Evolutionary conservation across 257 asterid genomes (phyloP), one percentile per base, ranked within the genome.

Genomic region (Nicotiana knightiana): DNA sequence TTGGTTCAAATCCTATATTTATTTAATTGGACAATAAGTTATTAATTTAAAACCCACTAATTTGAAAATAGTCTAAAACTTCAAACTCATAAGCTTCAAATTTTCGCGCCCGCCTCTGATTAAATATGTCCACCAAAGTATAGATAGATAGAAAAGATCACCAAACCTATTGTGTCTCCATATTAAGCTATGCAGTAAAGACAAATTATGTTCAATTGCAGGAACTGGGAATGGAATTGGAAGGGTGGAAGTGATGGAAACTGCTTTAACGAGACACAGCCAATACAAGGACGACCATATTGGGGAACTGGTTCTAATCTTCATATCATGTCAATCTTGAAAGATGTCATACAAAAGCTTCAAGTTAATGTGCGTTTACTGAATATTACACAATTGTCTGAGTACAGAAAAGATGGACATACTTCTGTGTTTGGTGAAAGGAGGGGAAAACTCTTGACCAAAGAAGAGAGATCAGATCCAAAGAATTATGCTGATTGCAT

Each of bases 221-320:
- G 98, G 98, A 90, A 90, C 88, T 92, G 99, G 98, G 99, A 95
- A 76, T 95, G 98, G 98, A 91, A 95, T 67, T 95, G 98, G 98
- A 91, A 90, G 26, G 87, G 92, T 1, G 97, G 93, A 89, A 87
- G 86, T 6, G 95, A 94, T 13, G 97, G 93, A 4, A 95, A 91
- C 87, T 95, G 99, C 89, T 95, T 86, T 81, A 88, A 86, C 13
- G 99, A 95, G 89, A 87, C 97, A 0, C 81, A 76, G 3, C 99
- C 97, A 1, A 84, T 91, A 24, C 87, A 91, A 81, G 88, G 89
- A 71, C 51, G 89, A 71, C 51, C 92, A 16, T 91, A 92, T 80
- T 91, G 96, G 98, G 99, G 99, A 33, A 90, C 92, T 0, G 99
- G 98, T 75, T 91, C 99, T 13, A 91, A 84, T 85, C 94, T 87